Conservation (phyloP, 345 rosid genomes). For the Zanthoxylum bungeanum region DNA sequence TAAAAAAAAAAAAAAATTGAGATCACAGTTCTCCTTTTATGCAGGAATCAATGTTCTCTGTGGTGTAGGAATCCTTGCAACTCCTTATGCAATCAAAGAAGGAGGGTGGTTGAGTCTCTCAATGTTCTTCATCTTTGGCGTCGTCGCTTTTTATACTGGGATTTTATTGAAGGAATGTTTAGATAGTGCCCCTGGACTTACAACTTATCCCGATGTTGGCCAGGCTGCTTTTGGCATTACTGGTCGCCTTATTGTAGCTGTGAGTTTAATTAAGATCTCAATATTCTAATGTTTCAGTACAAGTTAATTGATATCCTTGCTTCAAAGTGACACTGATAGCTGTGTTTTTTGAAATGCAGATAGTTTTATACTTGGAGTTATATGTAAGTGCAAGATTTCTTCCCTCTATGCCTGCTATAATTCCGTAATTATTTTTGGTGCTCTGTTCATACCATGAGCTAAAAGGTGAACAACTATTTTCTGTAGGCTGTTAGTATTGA, state of each 20-base stretch:
- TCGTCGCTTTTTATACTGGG: slow-evolving; percentile 64
- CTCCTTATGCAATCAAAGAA: slow-evolving; percentile 71
- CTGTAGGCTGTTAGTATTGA: slow-evolving; percentile 79
- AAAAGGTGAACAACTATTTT: slow-evolving; percentile 13
- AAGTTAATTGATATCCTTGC: neutral
- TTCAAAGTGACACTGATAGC: slow-evolving; percentile 22
- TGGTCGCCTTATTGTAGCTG: slow-evolving; percentile 61
- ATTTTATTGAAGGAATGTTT: slow-evolving; percentile 62
- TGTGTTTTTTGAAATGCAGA: slow-evolving; percentile 45
- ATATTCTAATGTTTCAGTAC: neutral
- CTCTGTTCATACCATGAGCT: slow-evolving; percentile 11
- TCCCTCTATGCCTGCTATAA: neutral
- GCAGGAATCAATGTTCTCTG: slow-evolving; percentile 73
- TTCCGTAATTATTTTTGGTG: neutral
- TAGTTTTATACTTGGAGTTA: slow-evolving; percentile 58
- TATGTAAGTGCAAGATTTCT: slow-evolving; percentile 55
- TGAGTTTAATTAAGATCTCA: slow-evolving; percentile 26
- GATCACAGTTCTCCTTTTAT: slow-evolving; percentile 4
- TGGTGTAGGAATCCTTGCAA: slow-evolving; percentile 68
- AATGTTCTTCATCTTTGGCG: slow-evolving; percentile 49
- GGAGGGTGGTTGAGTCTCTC: slow-evolving; percentile 81
- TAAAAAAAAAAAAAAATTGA: neutral
- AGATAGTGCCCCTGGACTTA: slow-evolving; percentile 68
- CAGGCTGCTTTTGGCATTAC: slow-evolving; percentile 77
- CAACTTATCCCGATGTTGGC: slow-evolving; percentile 82